Evolutionary conservation across 208 protist species (phyloP), one percentile per base, ranked within the genome.

Genomic region (Tritrichomonas foetus): DNA sequence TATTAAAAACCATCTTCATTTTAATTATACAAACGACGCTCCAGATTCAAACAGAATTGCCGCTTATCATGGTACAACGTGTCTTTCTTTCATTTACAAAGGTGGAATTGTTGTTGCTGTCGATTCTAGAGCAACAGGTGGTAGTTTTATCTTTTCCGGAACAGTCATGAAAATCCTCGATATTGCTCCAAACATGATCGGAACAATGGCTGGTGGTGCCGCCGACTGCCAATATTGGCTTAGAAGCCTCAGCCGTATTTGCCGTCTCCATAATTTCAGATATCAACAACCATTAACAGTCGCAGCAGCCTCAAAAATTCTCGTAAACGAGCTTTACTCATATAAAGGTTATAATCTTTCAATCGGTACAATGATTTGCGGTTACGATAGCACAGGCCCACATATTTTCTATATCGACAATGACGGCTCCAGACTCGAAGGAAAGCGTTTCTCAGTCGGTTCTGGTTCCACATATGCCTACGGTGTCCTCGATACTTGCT

Each of bases 181-280:
- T 95, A 99, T 99, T 95, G 92, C 80, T 36, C 94, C 94, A 33
- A 99, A 98, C 95, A 95, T 99, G 14, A 96, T 99, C 14, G 99
- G 99, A 72, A 99, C 99, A 16, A 99, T 99, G 98, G 99, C 99
- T 78, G 98, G 98, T 94, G 99, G 99, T 96, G 99, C 99, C 47
- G 99, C 99, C 3, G 99, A 99, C 96, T 99, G 99, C 96, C 96
- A 98, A 93, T 99, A 98, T 96, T 99, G 99, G 99, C 97, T 99
- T 95, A 96, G 99, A 57, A 97, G 99, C 53, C 97, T 99, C 27
- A 66, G 69, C 39, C 14, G 89, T 22, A 16, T 78, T 33, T 75
- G 22, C 92, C 93, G 50, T 39, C 57, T 92, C 64, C 69, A 75
- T 49, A 78, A 78, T 39, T 78, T 92, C 57, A 92, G 93, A 22